Evolutionary conservation across 768 basidiomycete species (phyloP).

Genomic region (Rhodosporidiobolus sp.): DNA sequence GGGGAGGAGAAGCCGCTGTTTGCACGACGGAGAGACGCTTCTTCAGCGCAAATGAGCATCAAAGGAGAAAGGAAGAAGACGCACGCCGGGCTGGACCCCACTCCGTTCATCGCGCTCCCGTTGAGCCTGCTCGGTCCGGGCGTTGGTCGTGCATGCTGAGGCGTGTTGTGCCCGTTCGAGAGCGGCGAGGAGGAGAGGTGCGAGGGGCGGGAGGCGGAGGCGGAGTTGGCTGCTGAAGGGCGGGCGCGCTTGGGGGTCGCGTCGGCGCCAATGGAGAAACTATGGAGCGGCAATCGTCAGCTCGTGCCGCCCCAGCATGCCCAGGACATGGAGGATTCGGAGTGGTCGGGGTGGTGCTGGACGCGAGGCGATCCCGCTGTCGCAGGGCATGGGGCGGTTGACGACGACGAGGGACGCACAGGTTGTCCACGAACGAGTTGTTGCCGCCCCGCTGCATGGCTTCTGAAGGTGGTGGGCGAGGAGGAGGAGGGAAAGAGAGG

Average conservation of each 20-base stretch:
- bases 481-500: background rate
- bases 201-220: background rate
- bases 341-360: background rate
- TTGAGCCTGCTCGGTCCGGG: conserved; percentile 24
- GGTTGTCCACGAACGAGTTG: conserved; percentile 28
- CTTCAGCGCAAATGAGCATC: background rate
- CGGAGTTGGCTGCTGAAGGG: background rate
- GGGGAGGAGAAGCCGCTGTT: conserved; percentile 24
- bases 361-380: background rate
- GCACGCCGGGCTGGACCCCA: conserved; percentile 7
- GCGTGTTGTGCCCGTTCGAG: conserved; percentile 8
- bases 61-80: background rate
- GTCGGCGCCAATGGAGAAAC: conserved; percentile 17
- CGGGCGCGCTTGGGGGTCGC: conserved; percentile 25
- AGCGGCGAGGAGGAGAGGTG: conserved; percentile 27
- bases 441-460: background rate
- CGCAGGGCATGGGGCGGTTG: background rate
- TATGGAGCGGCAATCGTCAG: background rate
- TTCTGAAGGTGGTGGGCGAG: background rate
- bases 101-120: background rate
- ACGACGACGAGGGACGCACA: conserved; percentile 2
- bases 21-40: background rate
- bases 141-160: conserved; percentile 10
- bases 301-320: too few species aligned
- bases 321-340: background rate